Conservation (phyloP, 495 filamentous ascomycete genomes). For the Xanthoparmelia taractica region DNA sequence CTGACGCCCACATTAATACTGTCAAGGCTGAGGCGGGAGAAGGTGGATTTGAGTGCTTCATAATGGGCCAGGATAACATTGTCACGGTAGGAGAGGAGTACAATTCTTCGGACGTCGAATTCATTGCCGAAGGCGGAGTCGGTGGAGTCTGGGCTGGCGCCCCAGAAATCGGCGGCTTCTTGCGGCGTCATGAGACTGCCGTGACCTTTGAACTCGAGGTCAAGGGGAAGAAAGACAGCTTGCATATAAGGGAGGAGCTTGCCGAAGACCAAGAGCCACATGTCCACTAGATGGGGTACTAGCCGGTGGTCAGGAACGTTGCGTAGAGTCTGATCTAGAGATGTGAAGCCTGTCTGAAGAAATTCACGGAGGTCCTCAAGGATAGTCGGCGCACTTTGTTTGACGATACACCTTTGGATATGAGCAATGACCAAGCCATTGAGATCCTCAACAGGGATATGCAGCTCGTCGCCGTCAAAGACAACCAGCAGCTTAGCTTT, state of each 20-base stretch:
- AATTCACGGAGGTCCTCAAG: conserved; percentile 76
- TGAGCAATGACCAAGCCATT: conserved; percentile 81
- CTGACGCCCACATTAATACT: conserved; percentile 56
- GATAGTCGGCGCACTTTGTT: conserved; percentile 56
- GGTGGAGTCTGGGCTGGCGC: conserved; percentile 38
- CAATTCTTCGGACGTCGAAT: conserved; percentile 81
- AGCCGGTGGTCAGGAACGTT: conserved; percentile 73
- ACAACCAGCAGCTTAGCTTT: conserved; percentile 82
- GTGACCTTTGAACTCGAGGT: conserved; percentile 83
- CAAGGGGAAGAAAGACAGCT: conserved; percentile 88
- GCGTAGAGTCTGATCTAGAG: conserved; percentile 72
- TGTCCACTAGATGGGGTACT: conserved; percentile 78
- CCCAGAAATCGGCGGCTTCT: conserved; percentile 86
- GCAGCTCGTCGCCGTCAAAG: conserved; percentile 87
- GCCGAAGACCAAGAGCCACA: conserved; percentile 89
- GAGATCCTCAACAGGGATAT: conserved; percentile 86
- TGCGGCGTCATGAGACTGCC: conserved; percentile 66
- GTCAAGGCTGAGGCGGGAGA: conserved; percentile 84
- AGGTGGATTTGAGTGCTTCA: conserved; percentile 77
- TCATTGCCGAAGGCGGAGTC: conserved; percentile 42
- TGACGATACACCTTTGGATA: conserved; percentile 68
- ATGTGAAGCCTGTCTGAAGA: conserved; percentile 71
- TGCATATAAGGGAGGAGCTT: conserved; percentile 90
- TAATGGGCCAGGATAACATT: conserved; percentile 77
- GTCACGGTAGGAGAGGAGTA: conserved; percentile 85